Evolutionary conservation across 768 basidiomycete genomes (phyloP).

Genomic region (Tulasnella calospora): DNA sequence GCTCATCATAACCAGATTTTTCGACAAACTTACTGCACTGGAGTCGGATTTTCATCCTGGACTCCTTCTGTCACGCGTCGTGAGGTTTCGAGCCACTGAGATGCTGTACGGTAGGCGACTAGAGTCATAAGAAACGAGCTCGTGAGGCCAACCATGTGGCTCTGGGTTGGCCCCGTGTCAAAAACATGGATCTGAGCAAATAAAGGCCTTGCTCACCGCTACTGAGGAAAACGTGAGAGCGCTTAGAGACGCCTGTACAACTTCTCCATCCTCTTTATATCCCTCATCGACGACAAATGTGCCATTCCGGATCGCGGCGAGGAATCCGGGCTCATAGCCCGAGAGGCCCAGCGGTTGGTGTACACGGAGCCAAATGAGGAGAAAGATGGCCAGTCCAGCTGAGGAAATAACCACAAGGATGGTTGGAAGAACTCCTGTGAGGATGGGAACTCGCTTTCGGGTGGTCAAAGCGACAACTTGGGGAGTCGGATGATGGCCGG

Average conservation of each 20-base stretch:
- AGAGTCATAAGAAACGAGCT: not conserved
- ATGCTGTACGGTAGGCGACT: not conserved
- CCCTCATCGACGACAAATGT: not conserved
- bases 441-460: not conserved
- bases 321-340: not conserved
- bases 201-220: not conserved
- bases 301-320: not conserved
- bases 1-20: not conserved
- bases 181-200: not conserved
- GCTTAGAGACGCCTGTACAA: not conserved
- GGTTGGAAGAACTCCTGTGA: not conserved
- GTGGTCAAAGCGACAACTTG: not conserved
- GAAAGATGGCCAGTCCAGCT: not conserved
- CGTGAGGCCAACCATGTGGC: not conserved
- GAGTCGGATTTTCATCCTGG: not conserved
- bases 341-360: not conserved
- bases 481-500: not conserved
- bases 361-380: not conserved
- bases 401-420: not conserved
- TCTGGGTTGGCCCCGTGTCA: not conserved
- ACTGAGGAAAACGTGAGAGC: not conserved
- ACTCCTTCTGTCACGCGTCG: not conserved
- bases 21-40: not conserved
- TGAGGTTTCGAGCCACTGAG: not conserved
- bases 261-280: not conserved